Base-by-base conservation (phyloP, 768 basidiomycete genomes). In the Suillus subaureus region DNA sequence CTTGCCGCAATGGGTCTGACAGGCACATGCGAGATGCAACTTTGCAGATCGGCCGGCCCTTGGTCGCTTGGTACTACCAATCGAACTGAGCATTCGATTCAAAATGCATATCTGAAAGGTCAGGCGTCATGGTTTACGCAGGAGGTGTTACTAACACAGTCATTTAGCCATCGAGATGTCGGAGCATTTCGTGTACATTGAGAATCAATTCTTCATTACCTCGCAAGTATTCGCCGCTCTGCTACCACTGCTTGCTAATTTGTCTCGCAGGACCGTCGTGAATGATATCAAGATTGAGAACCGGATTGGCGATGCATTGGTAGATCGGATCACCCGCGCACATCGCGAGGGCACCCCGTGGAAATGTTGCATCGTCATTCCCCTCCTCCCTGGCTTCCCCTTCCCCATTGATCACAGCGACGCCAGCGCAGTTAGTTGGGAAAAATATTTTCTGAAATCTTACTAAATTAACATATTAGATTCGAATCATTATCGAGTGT, bases 141-240 rank as follows among this genome's bases (percentile, higher is more conserved):
- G 8, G 6, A 15, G 23, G 16, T 0, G 15, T 16, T 26, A 6
- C 63, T 73, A 21, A 73, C 4, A 16, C 4, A 16, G 15, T 47
- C 11, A 64, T 60, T 49, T 67, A 96, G 94, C 94, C 12, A 97
- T 97, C 62, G 90, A 96, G 72, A 81, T 92, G 72, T 96, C 95
- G 31, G 95, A 98, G 70, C 95, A 97, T 73, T 99, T 99, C 73
- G 93, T 99, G 40, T 99, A 99, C 79, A 97, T 99, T 68, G 97
- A 98, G 75, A 95, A 96, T 70, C 93, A 95, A 74, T 95, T 94
- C 73, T 94, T 95, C 77, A 92, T 95, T 68, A 89, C 92, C 1
- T 93, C 92, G 93, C 94, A 76, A 74, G 91, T 67, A 60, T 6
- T 28, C 13, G 51, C 47, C n/a, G 21, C 47, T 31, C 7, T 42